These are phyloP conservation scores for Coniochaeta sp. DNA, from an alignment of 2,329 filamentous ascomycete species.

Conservation along the genomic window DNA sequence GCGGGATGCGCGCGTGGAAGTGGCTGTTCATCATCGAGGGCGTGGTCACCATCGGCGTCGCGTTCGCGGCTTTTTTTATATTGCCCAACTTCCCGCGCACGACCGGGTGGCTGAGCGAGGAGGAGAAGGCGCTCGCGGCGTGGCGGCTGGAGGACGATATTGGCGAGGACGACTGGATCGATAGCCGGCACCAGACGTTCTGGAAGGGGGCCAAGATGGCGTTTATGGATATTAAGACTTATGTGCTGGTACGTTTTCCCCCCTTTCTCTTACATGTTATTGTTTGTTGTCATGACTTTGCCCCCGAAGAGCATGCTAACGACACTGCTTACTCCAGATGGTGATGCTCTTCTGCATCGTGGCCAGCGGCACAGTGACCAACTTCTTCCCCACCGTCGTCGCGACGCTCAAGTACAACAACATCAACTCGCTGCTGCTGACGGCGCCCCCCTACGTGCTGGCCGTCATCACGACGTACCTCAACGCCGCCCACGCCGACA, in stretches of 20 bases:
- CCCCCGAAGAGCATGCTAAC: neutral
- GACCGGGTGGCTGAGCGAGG: conserved; percentile 42
- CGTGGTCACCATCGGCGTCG: conserved; percentile 49
- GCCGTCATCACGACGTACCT: conserved; percentile 52
- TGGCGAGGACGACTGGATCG: conserved; percentile 56
- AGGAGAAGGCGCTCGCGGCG: conserved; percentile 48
- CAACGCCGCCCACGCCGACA: conserved; percentile 66
- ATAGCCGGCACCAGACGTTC: conserved; percentile 47
- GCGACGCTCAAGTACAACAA: conserved; percentile 56
- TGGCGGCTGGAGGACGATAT: conserved; percentile 59
- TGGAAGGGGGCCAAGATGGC: conserved; percentile 47
- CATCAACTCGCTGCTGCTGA: conserved; percentile 55
- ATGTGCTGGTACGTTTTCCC: conserved; percentile 38
- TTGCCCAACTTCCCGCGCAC: conserved; percentile 39
- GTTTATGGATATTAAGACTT: conserved; percentile 52
- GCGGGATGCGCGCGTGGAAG: conserved; percentile 52
- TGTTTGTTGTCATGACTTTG: too few relatives aligned
- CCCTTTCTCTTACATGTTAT: neutral
- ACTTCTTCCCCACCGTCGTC: conserved; percentile 67
- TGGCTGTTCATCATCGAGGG: conserved; percentile 64
- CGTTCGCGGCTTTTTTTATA: conserved; percentile 43
- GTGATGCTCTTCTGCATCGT: conserved; percentile 51
- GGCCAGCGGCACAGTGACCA: conserved; percentile 49
- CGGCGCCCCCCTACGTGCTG: conserved; percentile 58
- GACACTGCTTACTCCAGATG: conserved; percentile 22